Conservation (phyloP, 768 basidiomycete species). For the Panaeolus papilionaceus region DNA sequence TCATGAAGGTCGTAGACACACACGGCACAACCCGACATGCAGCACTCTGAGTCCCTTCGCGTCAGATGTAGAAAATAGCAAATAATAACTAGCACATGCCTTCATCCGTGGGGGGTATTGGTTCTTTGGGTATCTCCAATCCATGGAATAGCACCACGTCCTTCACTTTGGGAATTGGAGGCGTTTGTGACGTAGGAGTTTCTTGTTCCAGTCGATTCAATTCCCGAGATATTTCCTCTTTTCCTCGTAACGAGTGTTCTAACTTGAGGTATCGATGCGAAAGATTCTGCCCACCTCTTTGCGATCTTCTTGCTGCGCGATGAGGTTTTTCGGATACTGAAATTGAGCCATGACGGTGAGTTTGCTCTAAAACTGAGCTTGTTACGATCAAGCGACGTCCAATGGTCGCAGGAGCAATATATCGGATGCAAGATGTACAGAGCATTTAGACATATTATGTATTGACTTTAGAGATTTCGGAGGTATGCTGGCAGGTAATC, state of each 20-base stretch:
- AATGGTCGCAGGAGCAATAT: not conserved
- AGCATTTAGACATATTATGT: slow-evolving; percentile 2
- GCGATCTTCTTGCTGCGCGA: slow-evolving; percentile 25
- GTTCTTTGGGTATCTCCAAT: slow-evolving; percentile 64
- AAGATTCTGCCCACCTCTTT: slow-evolving; percentile 64
- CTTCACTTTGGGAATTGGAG: slow-evolving; percentile 14
- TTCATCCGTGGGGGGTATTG: slow-evolving; percentile 68
- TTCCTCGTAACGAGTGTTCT: slow-evolving; percentile 57
- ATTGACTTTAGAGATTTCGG: not conserved
- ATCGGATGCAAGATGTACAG: not conserved
- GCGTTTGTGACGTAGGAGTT: slow-evolving; percentile 16
- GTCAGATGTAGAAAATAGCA: not conserved
- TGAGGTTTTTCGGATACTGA: slow-evolving; percentile 20
- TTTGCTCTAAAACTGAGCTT: not conserved
- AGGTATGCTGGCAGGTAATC: not conserved
- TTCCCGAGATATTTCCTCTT: slow-evolving; percentile 40
- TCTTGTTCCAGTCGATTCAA: slow-evolving; percentile 30
- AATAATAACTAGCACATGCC: slow-evolving; percentile 47
- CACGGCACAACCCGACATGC: slow-evolving; percentile 94
- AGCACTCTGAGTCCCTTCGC: slow-evolving; percentile 67
- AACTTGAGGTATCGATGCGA: slow-evolving; percentile 60
- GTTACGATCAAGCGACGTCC: slow-evolving; percentile 9
- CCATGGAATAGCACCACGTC: slow-evolving; percentile 50
- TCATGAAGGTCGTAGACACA: slow-evolving; percentile 91
- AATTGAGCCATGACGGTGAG: slow-evolving; percentile 21